Evolutionary conservation across 257 asterid genomes (phyloP), one percentile per base, ranked within the genome.

Genomic region (Oldenlandia corymbosa): DNA sequence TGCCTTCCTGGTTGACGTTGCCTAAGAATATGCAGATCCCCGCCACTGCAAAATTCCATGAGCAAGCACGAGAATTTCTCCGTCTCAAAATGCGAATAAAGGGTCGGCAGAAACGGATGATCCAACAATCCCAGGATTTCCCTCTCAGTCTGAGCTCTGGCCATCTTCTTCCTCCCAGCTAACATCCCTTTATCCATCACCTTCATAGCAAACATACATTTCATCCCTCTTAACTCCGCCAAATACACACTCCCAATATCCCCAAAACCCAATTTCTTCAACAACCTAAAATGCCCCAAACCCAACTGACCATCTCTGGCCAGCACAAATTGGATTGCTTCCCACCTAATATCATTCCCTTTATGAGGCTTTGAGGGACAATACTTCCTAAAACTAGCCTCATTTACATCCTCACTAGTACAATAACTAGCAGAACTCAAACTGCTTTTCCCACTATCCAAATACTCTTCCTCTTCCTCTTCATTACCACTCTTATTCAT

Each of bases 1-100:
- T 80, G 87, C 82, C 84, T 83, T 58, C 90, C 95, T 0, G 78
- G 81, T 77, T 87, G 97, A 8, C 90, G 85, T 76, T 90, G 97
- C 76, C 97, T 64, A 41, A 87, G 97, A 74, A 90, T 78, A 80
- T 90, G 97, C 67, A 90, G 88, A 76, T 90, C 97, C 11, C 97
- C 97, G 2, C 97, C 97, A 43, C 90, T 85, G 81, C 97, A 90
- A n/a, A 87, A 90, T 80, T 90, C 97, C 94, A 90, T 90, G 14
- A 90, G 63, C 88, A 90, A 75, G 30, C 97, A 90, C 28, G 95
- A 90, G 61, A 87, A 90, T 68, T 87, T 87, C 1, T 84, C 97
- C 2, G 95, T 90, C 60, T 87, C 97, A 48, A 90, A 83, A 78
- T 84, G 90, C 1, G 95, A 87, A 57, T 90, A 90, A 23, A 90